These are phyloP conservation scores for Polychaeton citri DNA, from an alignment of 2,329 filamentous ascomycete species.

Conservation along the genomic window DNA sequence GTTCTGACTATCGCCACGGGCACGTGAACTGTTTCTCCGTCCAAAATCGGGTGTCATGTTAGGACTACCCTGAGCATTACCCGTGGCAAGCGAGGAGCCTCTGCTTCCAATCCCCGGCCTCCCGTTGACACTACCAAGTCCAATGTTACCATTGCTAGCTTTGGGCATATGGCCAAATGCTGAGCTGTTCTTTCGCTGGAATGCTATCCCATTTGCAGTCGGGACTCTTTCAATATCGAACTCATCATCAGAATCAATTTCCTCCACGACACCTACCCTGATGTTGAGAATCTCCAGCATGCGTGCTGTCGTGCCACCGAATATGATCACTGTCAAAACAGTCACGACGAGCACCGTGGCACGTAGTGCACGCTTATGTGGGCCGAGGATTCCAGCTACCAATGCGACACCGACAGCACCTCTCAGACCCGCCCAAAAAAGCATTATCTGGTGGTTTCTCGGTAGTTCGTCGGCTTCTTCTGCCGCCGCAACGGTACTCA, in stretches of 20 bases:
- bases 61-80: conserved; percentile 38
- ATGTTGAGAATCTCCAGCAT: conserved; percentile 99
- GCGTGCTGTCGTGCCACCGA: conserved; percentile 88
- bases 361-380: conserved; percentile 65
- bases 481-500: conserved; percentile 39
- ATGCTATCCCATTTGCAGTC: conserved; percentile 52
- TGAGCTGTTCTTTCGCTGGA: conserved; percentile 65
- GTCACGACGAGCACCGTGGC: conserved; percentile 97
- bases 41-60: conserved; percentile 30
- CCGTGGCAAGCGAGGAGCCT: conserved; percentile 47
- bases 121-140: conserved; percentile 34
- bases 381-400: conserved; percentile 70
- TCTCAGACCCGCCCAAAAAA: conserved; percentile 96
- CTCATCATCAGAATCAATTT: conserved; percentile 94
- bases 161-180: conserved; percentile 68
- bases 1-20: conserved; percentile 14
- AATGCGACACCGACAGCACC: conserved; percentile 92
- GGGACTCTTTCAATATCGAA: conserved; percentile 76
- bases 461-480: conserved; percentile 80
- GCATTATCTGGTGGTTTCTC: conserved; percentile 95
- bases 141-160: conserved; percentile 44
- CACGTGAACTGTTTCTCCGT: conserved; percentile 40
- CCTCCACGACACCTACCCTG: conserved; percentile 86
- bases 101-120: conserved; percentile 25
- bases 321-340: conserved; percentile 95